These are phyloP conservation scores for Termitomyces sp. DNA, from an alignment of 768 basidiomycete species.

Conservation along the genomic window DNA sequence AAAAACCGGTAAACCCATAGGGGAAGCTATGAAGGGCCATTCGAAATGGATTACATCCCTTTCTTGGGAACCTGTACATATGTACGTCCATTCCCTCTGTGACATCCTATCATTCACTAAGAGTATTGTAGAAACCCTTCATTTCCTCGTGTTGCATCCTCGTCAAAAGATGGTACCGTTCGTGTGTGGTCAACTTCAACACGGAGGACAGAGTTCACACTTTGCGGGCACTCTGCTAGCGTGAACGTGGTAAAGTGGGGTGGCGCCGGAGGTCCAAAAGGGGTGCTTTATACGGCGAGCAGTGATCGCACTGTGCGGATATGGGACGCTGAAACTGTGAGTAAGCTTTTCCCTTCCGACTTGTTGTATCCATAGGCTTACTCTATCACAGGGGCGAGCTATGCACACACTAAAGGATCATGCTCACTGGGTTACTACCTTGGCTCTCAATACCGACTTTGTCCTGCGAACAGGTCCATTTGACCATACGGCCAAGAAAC, in stretches of 20 bases:
- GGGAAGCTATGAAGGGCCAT: conserved; percentile 89
- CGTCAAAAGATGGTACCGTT: conserved; percentile 95
- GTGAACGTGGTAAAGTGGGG: conserved; percentile 98
- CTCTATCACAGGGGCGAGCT: conserved; percentile 63
- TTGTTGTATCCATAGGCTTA: conserved; percentile 1
- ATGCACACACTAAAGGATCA: conserved; percentile 90
- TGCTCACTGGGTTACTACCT: conserved; percentile 98
- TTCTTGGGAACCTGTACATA: conserved; percentile 94
- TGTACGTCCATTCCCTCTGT: conserved; percentile 40
- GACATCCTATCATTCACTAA: neutral
- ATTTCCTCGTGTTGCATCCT: conserved; percentile 85
- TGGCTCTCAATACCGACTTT: conserved; percentile 94
- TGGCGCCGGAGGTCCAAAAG: conserved; percentile 66
- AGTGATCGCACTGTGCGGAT: conserved; percentile 92
- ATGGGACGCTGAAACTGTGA: conserved; percentile 82
- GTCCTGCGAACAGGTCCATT: conserved; percentile 88
- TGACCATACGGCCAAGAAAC: conserved; percentile 80
- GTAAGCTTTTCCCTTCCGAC: conserved; percentile 18
- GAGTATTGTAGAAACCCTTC: conserved; percentile 57
- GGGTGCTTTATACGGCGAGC: conserved; percentile 91
- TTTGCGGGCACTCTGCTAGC: conserved; percentile 91
- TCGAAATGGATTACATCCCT: conserved; percentile 95
- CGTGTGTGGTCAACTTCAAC: conserved; percentile 87
- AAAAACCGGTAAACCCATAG: conserved; percentile 82
- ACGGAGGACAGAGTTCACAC: conserved; percentile 72